A percentile compares a stretch with the other conserved stretches of the same genome.
Evolutionary conservation across 331 rosid genomes (phyloP).

Genomic region (Acacia concinna): DNA sequence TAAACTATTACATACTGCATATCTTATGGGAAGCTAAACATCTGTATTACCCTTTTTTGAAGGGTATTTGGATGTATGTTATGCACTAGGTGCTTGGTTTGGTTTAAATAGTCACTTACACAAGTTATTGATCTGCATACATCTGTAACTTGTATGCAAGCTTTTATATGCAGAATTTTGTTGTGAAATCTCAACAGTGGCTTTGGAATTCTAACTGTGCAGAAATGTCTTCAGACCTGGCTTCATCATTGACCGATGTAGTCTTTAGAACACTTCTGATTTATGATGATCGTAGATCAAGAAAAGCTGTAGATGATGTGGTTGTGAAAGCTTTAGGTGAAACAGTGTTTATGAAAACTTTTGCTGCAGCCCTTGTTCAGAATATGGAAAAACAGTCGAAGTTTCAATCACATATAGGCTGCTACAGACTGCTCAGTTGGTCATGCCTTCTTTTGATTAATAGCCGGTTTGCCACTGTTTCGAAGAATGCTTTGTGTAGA

Average conservation of each 20-base stretch:
- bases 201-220: constrained; percentile 23
- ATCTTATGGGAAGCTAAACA: background rate
- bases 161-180: background rate
- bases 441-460: constrained; percentile 65
- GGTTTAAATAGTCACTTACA: background rate
- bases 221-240: constrained; percentile 48
- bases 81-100: background rate
- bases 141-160: background rate
- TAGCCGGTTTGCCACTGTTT: constrained; percentile 67
- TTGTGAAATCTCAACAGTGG: background rate
- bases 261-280: constrained; percentile 62
- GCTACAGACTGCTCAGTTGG: constrained; percentile 84
- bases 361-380: constrained; percentile 87
- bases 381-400: constrained; percentile 77
- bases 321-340: constrained; percentile 60
- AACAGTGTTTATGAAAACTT: constrained; percentile 77
- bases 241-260: constrained; percentile 59
- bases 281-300: constrained; percentile 83
- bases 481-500: constrained; percentile 85
- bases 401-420: constrained; percentile 66
- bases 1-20: background rate
- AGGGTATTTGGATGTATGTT: background rate
- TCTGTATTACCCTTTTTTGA: background rate
- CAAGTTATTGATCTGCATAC: constrained; percentile 10
- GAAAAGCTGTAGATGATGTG: constrained; percentile 79